These are phyloP conservation scores for Pichia membranifaciens DNA, from an alignment of 805 yeast genomes.

Conservation along the genomic window DNA sequence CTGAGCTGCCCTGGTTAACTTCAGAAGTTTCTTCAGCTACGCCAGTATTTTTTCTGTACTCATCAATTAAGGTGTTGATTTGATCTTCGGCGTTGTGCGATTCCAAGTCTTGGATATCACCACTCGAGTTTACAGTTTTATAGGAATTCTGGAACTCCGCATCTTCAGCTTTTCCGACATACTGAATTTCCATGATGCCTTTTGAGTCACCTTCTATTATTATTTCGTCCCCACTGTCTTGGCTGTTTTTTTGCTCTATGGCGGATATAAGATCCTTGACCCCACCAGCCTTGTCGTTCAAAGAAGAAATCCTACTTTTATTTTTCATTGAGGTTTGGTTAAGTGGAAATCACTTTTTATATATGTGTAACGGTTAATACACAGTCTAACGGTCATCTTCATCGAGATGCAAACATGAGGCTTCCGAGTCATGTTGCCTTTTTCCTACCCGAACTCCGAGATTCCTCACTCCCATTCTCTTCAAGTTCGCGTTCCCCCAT, in stretches of 20 bases:
- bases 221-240: neutral
- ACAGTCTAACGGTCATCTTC: no score
- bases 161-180: neutral
- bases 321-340: neutral
- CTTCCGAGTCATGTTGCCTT: neutral
- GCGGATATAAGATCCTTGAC: conserved; percentile 7
- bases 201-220: conserved; percentile 4
- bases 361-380: no score
- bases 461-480: neutral
- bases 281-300: conserved; percentile 1
- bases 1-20: neutral
- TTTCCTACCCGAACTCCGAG: neutral
- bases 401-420: no score
- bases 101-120: neutral
- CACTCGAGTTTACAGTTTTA: neutral
- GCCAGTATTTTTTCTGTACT: neutral
- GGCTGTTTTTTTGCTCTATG: neutral
- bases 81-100: neutral
- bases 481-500: neutral
- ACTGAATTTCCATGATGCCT: neutral
- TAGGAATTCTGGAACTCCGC: neutral
- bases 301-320: neutral
- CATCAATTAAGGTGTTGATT: neutral
- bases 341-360: no score
- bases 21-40: neutral